Base-by-base conservation (phyloP, 2,329 filamentous ascomycete species). In the Penicillium sp. region DNA sequence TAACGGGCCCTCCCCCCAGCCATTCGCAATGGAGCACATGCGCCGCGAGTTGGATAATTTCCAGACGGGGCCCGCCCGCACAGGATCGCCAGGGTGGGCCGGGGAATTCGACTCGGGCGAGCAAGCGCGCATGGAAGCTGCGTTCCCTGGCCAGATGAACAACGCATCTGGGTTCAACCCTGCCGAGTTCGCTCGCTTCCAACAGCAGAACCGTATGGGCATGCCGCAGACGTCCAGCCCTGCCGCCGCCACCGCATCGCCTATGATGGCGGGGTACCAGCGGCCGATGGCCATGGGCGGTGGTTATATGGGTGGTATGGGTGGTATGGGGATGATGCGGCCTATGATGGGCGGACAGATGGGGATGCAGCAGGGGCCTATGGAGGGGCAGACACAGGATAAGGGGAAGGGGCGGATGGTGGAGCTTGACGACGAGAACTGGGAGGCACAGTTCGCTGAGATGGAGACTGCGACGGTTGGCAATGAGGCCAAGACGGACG, bases 391-490 rank as follows among this genome's bases (percentile, higher is more conserved):
- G 57, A 77, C 80, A 43, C 75, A 92, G 75, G 90, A 89, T 58
- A 97, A 97, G 74, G 93, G 90, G 40, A 96, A 95, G 76, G 86
- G 80, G 6, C 79, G 84, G 37, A 85, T 97, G 78, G 88, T 97
- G 13, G 94, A 97, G 78, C 84, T 97, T 25, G 91, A 97, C 72
- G 93, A 99, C 67, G 81, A 89, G 70, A 89, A 96, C 71, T 97
- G 94, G 94, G 93, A 97, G 77, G 91, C 92, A 68, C 92, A 97
- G 75, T 99, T 99, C 75, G 90, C 91, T 57, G 86, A 94, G 75
- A 87, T 97, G 72, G 91, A 93, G 73, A 78, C 78, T 15, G 77
- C 77, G 73, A 78, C 78, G 8, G 77, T 77, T 40, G 79, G 82
- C 50, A 75, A 78, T 53, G 80, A 81, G 67, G 80, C 79, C 54